phyloP scores from a whole-genome alignment of 2,329 filamentous ascomycete genomes.

The Hymenoscyphus linearis region DNA sequence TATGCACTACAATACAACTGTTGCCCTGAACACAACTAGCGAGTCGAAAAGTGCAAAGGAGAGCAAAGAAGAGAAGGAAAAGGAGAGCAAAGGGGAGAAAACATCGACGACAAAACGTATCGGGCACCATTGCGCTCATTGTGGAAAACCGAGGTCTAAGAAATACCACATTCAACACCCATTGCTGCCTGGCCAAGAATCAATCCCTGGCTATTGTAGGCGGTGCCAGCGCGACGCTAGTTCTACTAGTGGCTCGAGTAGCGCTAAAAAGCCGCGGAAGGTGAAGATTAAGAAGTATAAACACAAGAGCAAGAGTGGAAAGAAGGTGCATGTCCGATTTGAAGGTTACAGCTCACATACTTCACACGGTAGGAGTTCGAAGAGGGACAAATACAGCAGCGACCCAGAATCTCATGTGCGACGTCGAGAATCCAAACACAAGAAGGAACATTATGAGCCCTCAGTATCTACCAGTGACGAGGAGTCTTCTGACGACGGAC shows the following conservation, averaged over 20 bases:
- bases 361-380: not conserved
- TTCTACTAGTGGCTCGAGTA: constrained; percentile 9
- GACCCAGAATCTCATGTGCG: constrained; percentile 5
- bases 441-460: constrained; percentile 1
- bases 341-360: not conserved
- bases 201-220: constrained; percentile 34
- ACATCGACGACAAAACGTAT: constrained; percentile 23
- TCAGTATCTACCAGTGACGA: constrained; percentile 5
- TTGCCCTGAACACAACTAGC: not conserved
- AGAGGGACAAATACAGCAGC: constrained; percentile 3
- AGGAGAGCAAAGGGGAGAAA: constrained; percentile 20
- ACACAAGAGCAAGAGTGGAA: constrained; percentile 2
- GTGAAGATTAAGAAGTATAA: constrained; percentile 7
- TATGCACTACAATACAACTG: constrained; percentile 16
- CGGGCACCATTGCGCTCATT: constrained; percentile 41
- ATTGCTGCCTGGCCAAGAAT: constrained; percentile 29
- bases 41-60: not conserved
- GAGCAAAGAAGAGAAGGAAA: constrained; percentile 9
- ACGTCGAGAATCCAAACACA: constrained; percentile 1
- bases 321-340: constrained; percentile 9
- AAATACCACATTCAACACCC: constrained; percentile 36
- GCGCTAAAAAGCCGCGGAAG: constrained; percentile 8
- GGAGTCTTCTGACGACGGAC: constrained; percentile 7
- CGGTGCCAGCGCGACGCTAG: constrained; percentile 34
- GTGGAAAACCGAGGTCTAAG: constrained; percentile 37